These are phyloP conservation scores for Bolboschoenus planiculmis DNA, from an alignment of 176 grass and related monocot genomes.

Conservation along the genomic window DNA sequence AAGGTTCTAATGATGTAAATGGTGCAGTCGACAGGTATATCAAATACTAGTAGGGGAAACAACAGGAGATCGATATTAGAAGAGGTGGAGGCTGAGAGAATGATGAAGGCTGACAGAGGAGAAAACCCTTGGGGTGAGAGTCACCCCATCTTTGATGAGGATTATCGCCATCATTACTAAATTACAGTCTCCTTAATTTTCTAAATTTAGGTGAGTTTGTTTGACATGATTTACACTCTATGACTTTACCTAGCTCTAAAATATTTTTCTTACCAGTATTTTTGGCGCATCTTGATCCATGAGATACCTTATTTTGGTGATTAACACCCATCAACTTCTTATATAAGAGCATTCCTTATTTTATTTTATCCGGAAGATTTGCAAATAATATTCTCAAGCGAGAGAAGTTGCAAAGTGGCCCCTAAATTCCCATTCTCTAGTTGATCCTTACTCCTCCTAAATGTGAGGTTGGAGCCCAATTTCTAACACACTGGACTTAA, in stretches of 20 bases:
- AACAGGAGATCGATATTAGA: conserved; percentile 51
- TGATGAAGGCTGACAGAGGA: conserved; percentile 50
- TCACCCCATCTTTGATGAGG: conserved; percentile 56
- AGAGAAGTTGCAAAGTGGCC: neutral
- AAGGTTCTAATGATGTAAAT: neutral
- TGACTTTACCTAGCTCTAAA: neutral
- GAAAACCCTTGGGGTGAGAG: conserved; percentile 52
- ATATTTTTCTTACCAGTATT: neutral
- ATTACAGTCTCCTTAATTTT: neutral
- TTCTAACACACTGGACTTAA: neutral
- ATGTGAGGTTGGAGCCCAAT: neutral
- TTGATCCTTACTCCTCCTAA: neutral
- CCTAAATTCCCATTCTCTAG: neutral
- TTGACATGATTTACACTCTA: neutral
- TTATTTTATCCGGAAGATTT: neutral
- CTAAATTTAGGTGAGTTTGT: conserved; percentile 7
- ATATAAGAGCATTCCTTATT: neutral
- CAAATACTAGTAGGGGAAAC: conserved; percentile 29
- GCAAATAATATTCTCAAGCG: neutral
- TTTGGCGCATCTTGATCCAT: neutral
- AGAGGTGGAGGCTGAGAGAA: conserved; percentile 55
- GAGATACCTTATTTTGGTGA: neutral
- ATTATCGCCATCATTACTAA: conserved; percentile 28
- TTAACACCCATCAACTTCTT: neutral
- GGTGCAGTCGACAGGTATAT: conserved; percentile 50